Conservation (phyloP, 2,329 filamentous ascomycete genomes). For the Botrytis fragariae region DNA sequence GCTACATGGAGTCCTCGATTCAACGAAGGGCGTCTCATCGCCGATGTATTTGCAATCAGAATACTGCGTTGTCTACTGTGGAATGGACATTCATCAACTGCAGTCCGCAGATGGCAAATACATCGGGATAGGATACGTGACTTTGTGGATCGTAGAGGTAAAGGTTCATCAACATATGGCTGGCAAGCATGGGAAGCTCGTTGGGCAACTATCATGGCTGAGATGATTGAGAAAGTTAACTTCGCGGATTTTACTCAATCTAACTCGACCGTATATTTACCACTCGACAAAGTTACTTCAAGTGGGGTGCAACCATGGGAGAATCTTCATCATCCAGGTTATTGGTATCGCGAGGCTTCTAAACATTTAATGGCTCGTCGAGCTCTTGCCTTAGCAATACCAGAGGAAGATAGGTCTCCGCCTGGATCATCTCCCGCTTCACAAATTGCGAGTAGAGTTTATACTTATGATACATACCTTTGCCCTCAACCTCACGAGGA, state of each 20-base stretch:
- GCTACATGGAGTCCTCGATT: constrained; percentile 87
- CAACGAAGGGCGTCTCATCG: constrained; percentile 86
- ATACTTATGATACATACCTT: constrained; percentile 64
- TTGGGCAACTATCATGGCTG: constrained; percentile 62
- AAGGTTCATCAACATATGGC: constrained; percentile 83
- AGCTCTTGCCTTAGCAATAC: constrained; percentile 53
- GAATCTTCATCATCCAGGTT: constrained; percentile 62
- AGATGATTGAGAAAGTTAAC: constrained; percentile 54
- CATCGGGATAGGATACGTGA: constrained; percentile 74
- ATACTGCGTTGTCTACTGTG: constrained; percentile 80
- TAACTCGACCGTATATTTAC: constrained; percentile 49
- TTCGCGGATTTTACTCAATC: constrained; percentile 50
- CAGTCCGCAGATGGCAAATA: constrained; percentile 74
- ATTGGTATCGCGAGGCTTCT: constrained; percentile 63
- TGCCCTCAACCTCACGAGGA: constrained; percentile 63
- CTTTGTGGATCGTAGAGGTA: constrained; percentile 77
- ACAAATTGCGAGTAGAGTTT: constrained; percentile 49
- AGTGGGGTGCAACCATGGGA: constrained; percentile 61
- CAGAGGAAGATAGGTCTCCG: constrained; percentile 56
- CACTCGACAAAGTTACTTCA: constrained; percentile 55
- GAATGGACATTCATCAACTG: constrained; percentile 73
- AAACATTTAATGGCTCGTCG: constrained; percentile 55
- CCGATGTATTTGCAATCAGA: constrained; percentile 77
- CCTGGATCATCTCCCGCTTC: constrained; percentile 50
- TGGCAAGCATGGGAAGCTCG: constrained; percentile 93